Evolutionary conservation across 2,329 filamentous ascomycete genomes (phyloP).

Genomic region (Ophiosphaerella herpotricha): DNA sequence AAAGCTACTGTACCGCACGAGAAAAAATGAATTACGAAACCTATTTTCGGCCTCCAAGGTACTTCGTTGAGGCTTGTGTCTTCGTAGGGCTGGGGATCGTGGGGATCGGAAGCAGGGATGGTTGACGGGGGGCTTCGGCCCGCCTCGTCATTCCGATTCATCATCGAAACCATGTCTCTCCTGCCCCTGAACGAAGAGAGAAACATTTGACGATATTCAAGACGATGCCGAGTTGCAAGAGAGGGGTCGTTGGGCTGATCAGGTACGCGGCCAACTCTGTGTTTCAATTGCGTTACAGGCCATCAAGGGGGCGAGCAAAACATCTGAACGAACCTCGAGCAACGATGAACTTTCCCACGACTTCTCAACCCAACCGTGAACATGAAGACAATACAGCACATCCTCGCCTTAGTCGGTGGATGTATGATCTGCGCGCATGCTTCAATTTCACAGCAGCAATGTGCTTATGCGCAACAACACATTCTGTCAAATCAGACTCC

Average conservation of each 20-base stretch:
- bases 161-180: neutral
- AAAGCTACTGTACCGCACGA: neutral
- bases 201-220: neutral
- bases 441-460: conserved; percentile 7
- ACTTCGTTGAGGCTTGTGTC: neutral
- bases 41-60: neutral
- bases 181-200: neutral
- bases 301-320: conserved; percentile 6
- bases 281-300: conserved; percentile 29
- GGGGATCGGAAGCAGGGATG: neutral
- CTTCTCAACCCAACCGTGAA: neutral
- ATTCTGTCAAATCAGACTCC: conserved; percentile 12
- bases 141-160: neutral
- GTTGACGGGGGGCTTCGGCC: neutral
- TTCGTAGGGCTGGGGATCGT: neutral
- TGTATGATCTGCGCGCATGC: conserved; percentile 3
- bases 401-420: conserved; percentile 10
- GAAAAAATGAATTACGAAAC: neutral
- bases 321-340: neutral
- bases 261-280: conserved; percentile 1
- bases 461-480: conserved; percentile 11
- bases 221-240: neutral
- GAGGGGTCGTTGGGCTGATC: neutral
- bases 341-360: conserved; percentile 1
- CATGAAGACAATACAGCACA: conserved; percentile 13